These are phyloP conservation scores for Leucaena leucocephala DNA, from an alignment of 306 rosid species.

Conservation along the genomic window DNA sequence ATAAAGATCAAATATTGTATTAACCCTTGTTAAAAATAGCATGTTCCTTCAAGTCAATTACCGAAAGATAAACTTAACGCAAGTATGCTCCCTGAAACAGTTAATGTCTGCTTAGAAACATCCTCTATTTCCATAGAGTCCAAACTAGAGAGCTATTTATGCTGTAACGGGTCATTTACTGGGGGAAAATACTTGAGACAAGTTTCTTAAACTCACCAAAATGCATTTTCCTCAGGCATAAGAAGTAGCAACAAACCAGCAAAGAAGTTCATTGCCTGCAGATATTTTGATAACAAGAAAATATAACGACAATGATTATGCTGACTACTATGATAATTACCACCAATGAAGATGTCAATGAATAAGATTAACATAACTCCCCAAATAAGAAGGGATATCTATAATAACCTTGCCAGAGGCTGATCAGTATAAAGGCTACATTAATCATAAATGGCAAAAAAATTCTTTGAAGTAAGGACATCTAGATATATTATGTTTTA, in stretches of 20 bases:
- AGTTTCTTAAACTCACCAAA: conserved; percentile 70
- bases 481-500: conserved; percentile 8
- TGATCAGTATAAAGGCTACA: neutral
- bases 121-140: neutral
- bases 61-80: conserved; percentile 27
- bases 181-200: conserved; percentile 26
- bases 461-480: conserved; percentile 12
- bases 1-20: too few species aligned
- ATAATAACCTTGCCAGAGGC: neutral
- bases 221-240: conserved; percentile 99
- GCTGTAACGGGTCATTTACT: conserved; percentile 5
- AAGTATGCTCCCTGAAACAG: conserved; percentile 20
- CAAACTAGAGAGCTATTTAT: neutral
- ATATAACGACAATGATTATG: conserved; percentile 16
- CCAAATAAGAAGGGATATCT: neutral
- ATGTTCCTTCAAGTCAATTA: conserved; percentile 10
- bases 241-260: conserved; percentile 85
- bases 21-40: neutral
- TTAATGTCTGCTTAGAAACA: conserved; percentile 21
- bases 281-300: conserved; percentile 36
- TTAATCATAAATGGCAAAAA: conserved; percentile 3
- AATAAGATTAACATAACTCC: conserved; percentile 15
- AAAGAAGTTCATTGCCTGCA: conserved; percentile 99
- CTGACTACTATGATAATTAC: conserved; percentile 7
- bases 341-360: conserved; percentile 32